phyloP scores from a whole-genome alignment of 768 basidiomycete genomes.

The Boletus coccyginus region DNA sequence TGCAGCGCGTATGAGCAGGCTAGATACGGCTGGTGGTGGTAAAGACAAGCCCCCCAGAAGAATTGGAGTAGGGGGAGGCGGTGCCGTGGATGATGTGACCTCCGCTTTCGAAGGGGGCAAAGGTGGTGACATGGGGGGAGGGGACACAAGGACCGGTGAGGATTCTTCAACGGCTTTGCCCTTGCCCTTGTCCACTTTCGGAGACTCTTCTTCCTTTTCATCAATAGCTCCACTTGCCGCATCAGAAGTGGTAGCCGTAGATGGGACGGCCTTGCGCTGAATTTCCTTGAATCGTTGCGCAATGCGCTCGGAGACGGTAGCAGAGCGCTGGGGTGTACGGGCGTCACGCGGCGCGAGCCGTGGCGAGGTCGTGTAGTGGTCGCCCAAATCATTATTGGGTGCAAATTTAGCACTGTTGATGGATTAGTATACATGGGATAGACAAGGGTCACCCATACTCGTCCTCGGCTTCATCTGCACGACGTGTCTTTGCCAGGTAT shows the following conservation, averaged over 20 bases:
- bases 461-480: slow-evolving; percentile 90
- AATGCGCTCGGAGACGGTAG: slow-evolving; percentile 86
- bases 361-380: slow-evolving; percentile 84
- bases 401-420: slow-evolving; percentile 78
- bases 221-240: slow-evolving; percentile 23
- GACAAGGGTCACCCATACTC: slow-evolving; percentile 57
- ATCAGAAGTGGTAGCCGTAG: slow-evolving; percentile 26
- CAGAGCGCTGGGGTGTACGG: slow-evolving; percentile 58
- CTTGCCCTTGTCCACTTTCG: slow-evolving; percentile 84
- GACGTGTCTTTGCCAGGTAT: slow-evolving; percentile 74
- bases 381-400: slow-evolving; percentile 58
- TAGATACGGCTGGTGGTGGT: slow-evolving; percentile 60
- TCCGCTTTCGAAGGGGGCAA: slow-evolving; percentile 47
- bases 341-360: slow-evolving; percentile 55
- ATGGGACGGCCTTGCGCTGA: slow-evolving; percentile 50
- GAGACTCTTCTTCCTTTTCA: slow-evolving; percentile 34
- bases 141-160: slow-evolving; percentile 41
- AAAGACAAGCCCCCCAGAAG: slow-evolving; percentile 75
- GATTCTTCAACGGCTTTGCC: slow-evolving; percentile 54
- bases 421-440: slow-evolving; percentile 2
- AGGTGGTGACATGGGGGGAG: slow-evolving; percentile 62
- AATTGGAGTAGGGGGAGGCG: slow-evolving; percentile 51
- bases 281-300: slow-evolving; percentile 78
- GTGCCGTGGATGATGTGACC: slow-evolving; percentile 34
- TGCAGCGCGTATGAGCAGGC: slow-evolving; percentile 68